These are phyloP conservation scores for Salvia sclarea DNA, from an alignment of 305 asterid species.

Conservation along the genomic window DNA sequence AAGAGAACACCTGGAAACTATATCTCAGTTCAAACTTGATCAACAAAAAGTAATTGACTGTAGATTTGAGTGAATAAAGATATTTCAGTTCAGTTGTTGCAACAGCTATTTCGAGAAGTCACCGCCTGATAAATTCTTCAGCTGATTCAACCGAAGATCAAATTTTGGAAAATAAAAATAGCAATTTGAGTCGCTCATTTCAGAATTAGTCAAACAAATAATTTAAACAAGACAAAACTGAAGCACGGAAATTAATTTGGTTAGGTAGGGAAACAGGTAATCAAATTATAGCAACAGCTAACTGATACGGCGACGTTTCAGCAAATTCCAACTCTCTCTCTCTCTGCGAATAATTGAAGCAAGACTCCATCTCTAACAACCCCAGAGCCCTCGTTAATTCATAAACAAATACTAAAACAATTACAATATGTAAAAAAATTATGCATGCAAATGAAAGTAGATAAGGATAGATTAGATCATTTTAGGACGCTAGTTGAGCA, in stretches of 20 bases:
- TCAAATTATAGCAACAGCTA: constrained; percentile 28
- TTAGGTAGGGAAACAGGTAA: constrained; percentile 19
- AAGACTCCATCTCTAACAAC: constrained; percentile 5
- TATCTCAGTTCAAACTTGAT: not conserved
- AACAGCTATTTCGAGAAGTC: not conserved
- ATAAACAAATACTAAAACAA: not conserved
- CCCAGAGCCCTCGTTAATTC: not conserved
- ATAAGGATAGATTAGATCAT: not conserved
- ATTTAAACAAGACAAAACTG: not conserved
- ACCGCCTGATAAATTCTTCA: not conserved
- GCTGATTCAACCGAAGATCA: not conserved
- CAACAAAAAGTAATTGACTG: not conserved
- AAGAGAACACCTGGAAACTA: not conserved
- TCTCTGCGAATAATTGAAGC: not conserved
- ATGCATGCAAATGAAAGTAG: constrained; percentile 29
- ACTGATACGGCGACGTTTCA: constrained; percentile 38
- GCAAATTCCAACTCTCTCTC: constrained; percentile 32
- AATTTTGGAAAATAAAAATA: not conserved
- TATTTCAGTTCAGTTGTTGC: not conserved
- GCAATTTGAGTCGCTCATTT: not conserved
- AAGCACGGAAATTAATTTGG: not conserved
- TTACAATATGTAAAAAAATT: not conserved
- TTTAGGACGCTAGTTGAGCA: not conserved
- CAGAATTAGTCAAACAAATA: not conserved
- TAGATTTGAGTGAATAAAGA: not conserved